Evolutionary conservation across 2,329 filamentous ascomycete genomes (phyloP).

Genomic region (Penicillium sp.): DNA sequence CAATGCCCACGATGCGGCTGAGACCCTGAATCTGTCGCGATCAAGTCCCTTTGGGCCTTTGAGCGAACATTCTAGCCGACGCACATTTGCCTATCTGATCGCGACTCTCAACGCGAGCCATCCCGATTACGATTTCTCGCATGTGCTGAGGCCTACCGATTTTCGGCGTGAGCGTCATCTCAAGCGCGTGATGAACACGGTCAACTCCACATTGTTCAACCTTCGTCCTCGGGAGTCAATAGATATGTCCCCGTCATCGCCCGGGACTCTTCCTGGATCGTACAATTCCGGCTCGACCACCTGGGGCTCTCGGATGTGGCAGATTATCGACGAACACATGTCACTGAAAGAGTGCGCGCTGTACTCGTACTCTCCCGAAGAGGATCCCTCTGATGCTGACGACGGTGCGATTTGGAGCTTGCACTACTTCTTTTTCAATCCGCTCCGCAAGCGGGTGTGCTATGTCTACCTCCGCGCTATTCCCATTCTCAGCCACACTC

Average conservation of each 20-base stretch:
- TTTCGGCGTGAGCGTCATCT: conserved; percentile 80
- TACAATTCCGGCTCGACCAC: conserved; percentile 49
- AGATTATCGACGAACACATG: conserved; percentile 91
- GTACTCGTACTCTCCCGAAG: conserved; percentile 82
- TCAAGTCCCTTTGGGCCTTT: conserved; percentile 89
- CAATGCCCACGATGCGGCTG: conserved; percentile 63
- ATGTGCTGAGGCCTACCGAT: conserved; percentile 80
- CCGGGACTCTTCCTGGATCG: conserved; percentile 40
- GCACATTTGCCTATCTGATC: conserved; percentile 93
- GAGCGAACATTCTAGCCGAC: conserved; percentile 77
- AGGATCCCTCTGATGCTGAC: conserved; percentile 88
- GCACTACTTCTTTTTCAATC: conserved; percentile 98
- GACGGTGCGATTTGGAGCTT: conserved; percentile 91
- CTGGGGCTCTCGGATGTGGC: conserved; percentile 91
- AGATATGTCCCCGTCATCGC: conserved; percentile 37
- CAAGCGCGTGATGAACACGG: conserved; percentile 73
- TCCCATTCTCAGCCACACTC: conserved; percentile 60
- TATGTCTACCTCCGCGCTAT: conserved; percentile 92
- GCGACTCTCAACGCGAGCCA: conserved; percentile 95
- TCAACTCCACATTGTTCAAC: conserved; percentile 83
- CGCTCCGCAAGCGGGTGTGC: conserved; percentile 80
- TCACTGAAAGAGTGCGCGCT: conserved; percentile 78
- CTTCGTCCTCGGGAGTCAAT: conserved; percentile 59
- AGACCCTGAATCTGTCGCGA: conserved; percentile 66
- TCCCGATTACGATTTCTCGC: conserved; percentile 94